Conservation (phyloP, 805 yeast genomes). For the Kuraishia borneana region DNA sequence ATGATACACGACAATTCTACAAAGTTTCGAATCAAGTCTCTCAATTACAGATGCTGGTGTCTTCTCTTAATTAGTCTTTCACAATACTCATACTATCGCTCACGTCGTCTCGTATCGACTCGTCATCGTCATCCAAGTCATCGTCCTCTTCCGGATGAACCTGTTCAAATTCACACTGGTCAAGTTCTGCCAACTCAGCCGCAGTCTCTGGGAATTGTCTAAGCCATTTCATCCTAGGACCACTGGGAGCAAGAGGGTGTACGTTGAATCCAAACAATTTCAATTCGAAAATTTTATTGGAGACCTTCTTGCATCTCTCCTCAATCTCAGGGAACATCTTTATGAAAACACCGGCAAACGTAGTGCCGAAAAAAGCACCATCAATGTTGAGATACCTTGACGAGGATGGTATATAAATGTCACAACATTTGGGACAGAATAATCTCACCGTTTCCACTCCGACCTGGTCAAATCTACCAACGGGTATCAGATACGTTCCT, state of each 20-base stretch:
- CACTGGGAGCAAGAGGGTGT: conserved; percentile 61
- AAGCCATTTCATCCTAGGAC: conserved; percentile 96
- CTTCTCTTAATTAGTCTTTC: conserved; percentile 7
- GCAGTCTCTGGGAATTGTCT: conserved; percentile 61
- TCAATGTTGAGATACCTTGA: conserved; percentile 83
- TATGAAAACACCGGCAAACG: conserved; percentile 87
- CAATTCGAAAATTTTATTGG: conserved; percentile 51
- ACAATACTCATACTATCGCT: conserved; percentile 22
- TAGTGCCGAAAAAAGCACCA: conserved; percentile 95
- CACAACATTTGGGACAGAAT: conserved; percentile 92
- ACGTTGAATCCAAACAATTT: conserved; percentile 83
- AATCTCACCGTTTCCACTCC: conserved; percentile 88
- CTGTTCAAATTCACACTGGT: conserved; percentile 47
- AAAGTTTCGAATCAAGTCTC: background rate
- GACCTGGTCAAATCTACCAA: conserved; percentile 83
- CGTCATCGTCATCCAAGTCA: conserved; percentile 13
- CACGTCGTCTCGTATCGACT: conserved; percentile 8
- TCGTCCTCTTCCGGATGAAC: conserved; percentile 18
- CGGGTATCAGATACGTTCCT: conserved; percentile 81
- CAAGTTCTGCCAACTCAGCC: conserved; percentile 51
- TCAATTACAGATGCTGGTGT: background rate
- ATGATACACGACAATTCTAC: background rate
- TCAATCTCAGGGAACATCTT: conserved; percentile 89
- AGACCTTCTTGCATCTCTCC: conserved; percentile 53
- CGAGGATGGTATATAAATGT: conserved; percentile 78